A percentile compares a stretch with the other conserved stretches of the same genome.
Conservation (phyloP, 2,329 filamentous ascomycete genomes). For the Phialocephala sp. region DNA sequence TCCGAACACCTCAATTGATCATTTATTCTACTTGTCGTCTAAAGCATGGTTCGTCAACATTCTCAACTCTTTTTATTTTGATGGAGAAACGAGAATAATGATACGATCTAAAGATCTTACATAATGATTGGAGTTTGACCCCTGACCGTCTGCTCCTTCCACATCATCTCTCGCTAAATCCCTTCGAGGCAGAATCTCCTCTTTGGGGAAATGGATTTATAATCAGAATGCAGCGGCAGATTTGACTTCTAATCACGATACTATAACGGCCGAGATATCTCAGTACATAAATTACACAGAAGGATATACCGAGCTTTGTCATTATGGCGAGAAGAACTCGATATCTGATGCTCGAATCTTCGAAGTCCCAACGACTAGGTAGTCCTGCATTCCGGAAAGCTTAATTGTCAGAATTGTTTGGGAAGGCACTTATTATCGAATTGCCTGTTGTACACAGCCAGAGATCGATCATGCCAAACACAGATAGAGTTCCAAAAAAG, state of each 20-base stretch:
- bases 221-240: constrained; percentile 12
- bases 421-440: background rate
- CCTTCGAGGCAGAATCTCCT: background rate
- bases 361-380: background rate
- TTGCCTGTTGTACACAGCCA: background rate
- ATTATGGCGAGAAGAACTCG: background rate
- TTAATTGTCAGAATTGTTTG: background rate
- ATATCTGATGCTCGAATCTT: background rate
- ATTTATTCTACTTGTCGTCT: too few species aligned
- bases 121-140: background rate
- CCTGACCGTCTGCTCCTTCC: background rate
- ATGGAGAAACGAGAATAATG: too few species aligned
- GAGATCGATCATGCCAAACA: background rate
- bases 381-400: background rate
- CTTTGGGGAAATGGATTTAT: constrained; percentile 14
- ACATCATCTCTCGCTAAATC: constrained; percentile 6
- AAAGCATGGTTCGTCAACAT: too few species aligned
- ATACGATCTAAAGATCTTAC: too few species aligned
- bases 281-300: constrained; percentile 7
- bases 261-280: background rate
- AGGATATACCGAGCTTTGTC: background rate
- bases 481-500: background rate
- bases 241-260: background rate
- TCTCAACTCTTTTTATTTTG: too few species aligned
- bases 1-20: too few species aligned